Evolutionary conservation across 2,329 filamentous ascomycete species (phyloP).

Genomic region (Cladosporium halotolerans): DNA sequence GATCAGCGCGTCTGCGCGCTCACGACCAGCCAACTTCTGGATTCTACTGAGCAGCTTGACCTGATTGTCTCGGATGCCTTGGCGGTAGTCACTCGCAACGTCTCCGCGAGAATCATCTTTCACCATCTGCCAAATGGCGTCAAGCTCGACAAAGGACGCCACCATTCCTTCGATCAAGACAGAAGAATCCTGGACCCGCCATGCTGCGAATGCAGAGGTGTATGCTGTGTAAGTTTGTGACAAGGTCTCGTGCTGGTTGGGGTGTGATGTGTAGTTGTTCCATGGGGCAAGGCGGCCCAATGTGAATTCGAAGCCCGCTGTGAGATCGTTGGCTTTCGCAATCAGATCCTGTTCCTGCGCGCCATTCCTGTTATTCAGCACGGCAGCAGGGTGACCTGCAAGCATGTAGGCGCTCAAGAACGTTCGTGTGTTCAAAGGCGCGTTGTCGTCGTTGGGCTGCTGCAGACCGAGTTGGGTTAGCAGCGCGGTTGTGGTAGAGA

Average conservation of each 20-base stretch:
- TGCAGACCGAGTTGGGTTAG: slow-evolving; percentile 63
- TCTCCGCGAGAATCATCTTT: slow-evolving; percentile 69
- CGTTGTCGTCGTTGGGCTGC: slow-evolving; percentile 52
- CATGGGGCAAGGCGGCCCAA: slow-evolving; percentile 58
- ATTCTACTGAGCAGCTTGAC: slow-evolving; percentile 72
- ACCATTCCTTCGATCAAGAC: slow-evolving; percentile 78
- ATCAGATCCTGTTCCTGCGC: slow-evolving; percentile 66
- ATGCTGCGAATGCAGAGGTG: slow-evolving; percentile 72
- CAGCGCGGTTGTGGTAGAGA: slow-evolving; percentile 59
- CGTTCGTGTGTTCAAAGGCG: slow-evolving; percentile 63
- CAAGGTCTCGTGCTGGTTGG: slow-evolving; percentile 55
- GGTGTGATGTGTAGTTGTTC: slow-evolving; percentile 62
- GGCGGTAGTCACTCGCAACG: slow-evolving; percentile 68
- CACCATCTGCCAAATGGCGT: slow-evolving; percentile 76
- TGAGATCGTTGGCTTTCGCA: slow-evolving; percentile 67
- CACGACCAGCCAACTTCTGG: slow-evolving; percentile 67
- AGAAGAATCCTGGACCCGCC: slow-evolving; percentile 75
- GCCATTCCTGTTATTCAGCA: slow-evolving; percentile 69
- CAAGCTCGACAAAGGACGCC: slow-evolving; percentile 77
- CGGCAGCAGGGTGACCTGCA: slow-evolving; percentile 69
- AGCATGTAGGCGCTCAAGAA: slow-evolving; percentile 78
- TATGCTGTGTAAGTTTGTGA: slow-evolving; percentile 67
- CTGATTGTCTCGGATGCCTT: slow-evolving; percentile 77
- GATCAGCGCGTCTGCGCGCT: slow-evolving; percentile 65
- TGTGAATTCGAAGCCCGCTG: slow-evolving; percentile 71